Conservation (phyloP, 352 stramenopile genomes). For the Pythium sp. region DNA sequence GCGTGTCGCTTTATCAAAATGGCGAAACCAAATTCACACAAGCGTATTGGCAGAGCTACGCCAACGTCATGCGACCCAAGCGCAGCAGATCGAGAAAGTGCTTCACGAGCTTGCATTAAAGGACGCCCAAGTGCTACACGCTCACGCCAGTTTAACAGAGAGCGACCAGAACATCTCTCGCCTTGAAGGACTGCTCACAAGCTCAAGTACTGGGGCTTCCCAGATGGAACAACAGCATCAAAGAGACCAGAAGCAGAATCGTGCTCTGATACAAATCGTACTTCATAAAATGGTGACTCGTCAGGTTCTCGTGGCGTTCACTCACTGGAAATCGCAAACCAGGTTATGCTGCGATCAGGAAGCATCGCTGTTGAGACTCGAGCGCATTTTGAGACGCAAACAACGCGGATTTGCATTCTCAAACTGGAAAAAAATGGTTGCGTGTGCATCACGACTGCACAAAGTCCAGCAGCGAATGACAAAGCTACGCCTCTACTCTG, state of each 20-base stretch:
- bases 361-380: constrained; percentile 13
- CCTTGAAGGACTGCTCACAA: constrained; percentile 3
- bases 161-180: neutral
- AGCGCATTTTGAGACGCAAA: constrained; percentile 20
- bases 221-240: neutral
- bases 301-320: constrained; percentile 16
- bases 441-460: neutral
- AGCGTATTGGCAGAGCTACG: neutral
- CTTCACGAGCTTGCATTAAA: neutral
- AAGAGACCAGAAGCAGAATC: neutral
- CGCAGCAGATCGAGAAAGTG: neutral
- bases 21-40: constrained; percentile 6
- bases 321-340: constrained; percentile 23
- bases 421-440: constrained; percentile 26
- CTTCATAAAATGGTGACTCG: neutral
- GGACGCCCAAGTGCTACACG: constrained; percentile 1
- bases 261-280: neutral
- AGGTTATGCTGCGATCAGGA: constrained; percentile 6
- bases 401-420: constrained; percentile 21
- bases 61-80: neutral
- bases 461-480: constrained; percentile 6
- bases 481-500: neutral
- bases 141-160: constrained; percentile 3
- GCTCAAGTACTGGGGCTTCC: neutral
- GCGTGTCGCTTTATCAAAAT: constrained; percentile 24